Conservation (phyloP, 495 filamentous ascomycete genomes). For the Articulospora tetracladia region DNA sequence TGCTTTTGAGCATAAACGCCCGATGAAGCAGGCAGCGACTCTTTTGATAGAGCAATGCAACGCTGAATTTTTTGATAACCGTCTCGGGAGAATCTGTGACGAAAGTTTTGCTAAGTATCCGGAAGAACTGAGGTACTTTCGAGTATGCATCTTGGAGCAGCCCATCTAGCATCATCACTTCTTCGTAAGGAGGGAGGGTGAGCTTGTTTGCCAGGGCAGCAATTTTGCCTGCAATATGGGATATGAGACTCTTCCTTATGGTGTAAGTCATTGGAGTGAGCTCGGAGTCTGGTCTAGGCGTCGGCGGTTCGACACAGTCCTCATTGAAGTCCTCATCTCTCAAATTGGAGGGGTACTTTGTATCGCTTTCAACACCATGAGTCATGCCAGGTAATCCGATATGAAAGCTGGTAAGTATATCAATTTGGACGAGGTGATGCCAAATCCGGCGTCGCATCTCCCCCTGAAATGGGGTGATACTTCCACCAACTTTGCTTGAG, state of each 20-base stretch:
- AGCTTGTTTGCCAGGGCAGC: slow-evolving; percentile 36
- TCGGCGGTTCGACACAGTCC: slow-evolving; percentile 37
- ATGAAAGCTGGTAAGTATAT: slow-evolving; percentile 47
- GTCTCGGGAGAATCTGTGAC: slow-evolving; percentile 56
- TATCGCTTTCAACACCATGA: slow-evolving; percentile 44
- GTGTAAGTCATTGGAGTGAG: slow-evolving; percentile 46
- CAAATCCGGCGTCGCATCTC: slow-evolving; percentile 55
- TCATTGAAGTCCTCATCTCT: slow-evolving; percentile 46
- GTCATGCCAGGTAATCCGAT: slow-evolving; percentile 50
- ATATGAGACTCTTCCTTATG: slow-evolving; percentile 40
- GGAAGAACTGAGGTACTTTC: slow-evolving; percentile 54
- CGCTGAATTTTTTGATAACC: slow-evolving; percentile 65
- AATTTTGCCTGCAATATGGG: slow-evolving; percentile 34
- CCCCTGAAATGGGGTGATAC: slow-evolving; percentile 49
- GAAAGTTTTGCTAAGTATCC: slow-evolving; percentile 56
- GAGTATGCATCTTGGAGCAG: slow-evolving; percentile 55
- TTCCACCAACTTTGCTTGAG: slow-evolving; percentile 33
- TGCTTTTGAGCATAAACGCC: slow-evolving; percentile 33
- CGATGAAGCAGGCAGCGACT: slow-evolving; percentile 71
- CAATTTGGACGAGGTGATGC: slow-evolving; percentile 45
- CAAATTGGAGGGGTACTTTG: slow-evolving; percentile 39
- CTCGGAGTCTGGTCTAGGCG: slow-evolving; percentile 38
- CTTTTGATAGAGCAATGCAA: slow-evolving; percentile 72
- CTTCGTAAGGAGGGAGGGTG: slow-evolving; percentile 50
- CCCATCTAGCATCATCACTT: slow-evolving; percentile 61